These are phyloP conservation scores for Seiridium unicorne DNA, from an alignment of 2,329 filamentous ascomycete genomes.

Conservation along the genomic window DNA sequence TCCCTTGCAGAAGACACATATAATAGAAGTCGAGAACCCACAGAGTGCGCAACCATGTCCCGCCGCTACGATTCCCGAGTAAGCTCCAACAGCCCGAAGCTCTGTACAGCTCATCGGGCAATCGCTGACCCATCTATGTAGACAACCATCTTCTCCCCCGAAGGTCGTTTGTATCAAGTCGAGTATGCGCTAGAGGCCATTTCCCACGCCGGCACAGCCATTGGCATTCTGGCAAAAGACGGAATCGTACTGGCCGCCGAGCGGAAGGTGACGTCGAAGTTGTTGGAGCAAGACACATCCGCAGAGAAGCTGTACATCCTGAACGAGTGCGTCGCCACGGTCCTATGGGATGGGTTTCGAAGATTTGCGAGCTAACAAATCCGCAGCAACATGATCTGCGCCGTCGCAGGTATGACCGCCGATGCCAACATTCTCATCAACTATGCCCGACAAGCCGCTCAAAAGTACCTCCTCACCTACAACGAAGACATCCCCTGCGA, in stretches of 20 bases:
- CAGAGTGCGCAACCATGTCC: conserved; percentile 63
- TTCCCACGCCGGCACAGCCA: conserved; percentile 93
- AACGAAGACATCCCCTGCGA: conserved; percentile 99
- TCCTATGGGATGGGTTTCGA: neutral
- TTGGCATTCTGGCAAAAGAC: conserved; percentile 96
- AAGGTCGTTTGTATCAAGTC: conserved; percentile 97
- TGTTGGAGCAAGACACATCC: conserved; percentile 98
- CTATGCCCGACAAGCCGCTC: conserved; percentile 94
- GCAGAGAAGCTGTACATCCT: conserved; percentile 99
- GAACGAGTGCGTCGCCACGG: conserved; percentile 72
- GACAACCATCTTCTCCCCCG: conserved; percentile 99
- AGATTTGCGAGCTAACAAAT: neutral
- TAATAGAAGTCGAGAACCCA: neutral
- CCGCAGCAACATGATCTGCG: conserved; percentile 97
- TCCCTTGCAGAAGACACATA: too few relatives aligned
- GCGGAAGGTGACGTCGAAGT: conserved; percentile 98
- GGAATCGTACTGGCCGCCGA: conserved; percentile 97
- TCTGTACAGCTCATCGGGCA: conserved; percentile 13
- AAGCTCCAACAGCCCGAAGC: conserved; percentile 36
- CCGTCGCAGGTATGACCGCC: conserved; percentile 97
- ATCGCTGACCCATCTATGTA: conserved; percentile 34
- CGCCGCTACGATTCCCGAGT: conserved; percentile 97
- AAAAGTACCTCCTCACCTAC: conserved; percentile 97
- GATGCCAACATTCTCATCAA: conserved; percentile 99
- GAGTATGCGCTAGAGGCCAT: conserved; percentile 99